These are phyloP conservation scores for Schizopora paradoxa DNA, from an alignment of 1,284 basidiomycete species.

Conservation along the genomic window DNA sequence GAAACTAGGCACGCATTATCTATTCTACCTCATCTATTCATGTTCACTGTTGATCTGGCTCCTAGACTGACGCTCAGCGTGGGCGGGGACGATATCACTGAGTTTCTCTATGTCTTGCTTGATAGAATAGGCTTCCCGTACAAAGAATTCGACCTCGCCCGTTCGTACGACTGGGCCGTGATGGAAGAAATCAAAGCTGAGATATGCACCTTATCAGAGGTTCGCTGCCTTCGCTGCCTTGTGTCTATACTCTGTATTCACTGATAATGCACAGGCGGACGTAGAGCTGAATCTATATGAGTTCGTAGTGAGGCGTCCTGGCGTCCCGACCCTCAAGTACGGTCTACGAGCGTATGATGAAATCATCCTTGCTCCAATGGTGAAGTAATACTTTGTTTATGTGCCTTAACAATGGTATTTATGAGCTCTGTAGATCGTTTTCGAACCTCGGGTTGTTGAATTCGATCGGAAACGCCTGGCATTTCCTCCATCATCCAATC, in stretches of 20 bases:
- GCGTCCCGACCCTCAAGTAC: constrained; percentile 80
- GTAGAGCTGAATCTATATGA: constrained; percentile 88
- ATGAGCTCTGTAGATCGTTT: constrained; percentile 61
- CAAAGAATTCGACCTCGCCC: constrained; percentile 69
- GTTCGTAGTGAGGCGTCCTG: constrained; percentile 78
- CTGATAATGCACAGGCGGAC: constrained; percentile 51
- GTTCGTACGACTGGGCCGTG: constrained; percentile 80
- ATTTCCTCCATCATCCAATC: constrained; percentile 40
- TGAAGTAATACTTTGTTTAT: constrained; percentile 31
- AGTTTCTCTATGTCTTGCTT: constrained; percentile 80
- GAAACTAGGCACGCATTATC: constrained; percentile 72
- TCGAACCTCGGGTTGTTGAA: constrained; percentile 89
- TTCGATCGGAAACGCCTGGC: constrained; percentile 72
- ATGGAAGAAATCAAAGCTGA: constrained; percentile 86
- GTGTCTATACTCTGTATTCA: background rate
- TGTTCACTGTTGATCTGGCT: background rate
- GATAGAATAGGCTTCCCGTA: constrained; percentile 87
- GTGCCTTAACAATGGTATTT: constrained; percentile 3
- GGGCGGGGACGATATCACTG: constrained; percentile 92
- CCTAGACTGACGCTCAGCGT: constrained; percentile 73
- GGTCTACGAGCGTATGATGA: constrained; percentile 92
- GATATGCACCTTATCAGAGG: constrained; percentile 82
- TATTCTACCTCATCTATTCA: constrained; percentile 1
- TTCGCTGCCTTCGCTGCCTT: constrained; percentile 29
- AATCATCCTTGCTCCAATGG: constrained; percentile 92